Evolutionary conservation across 805 yeast species (phyloP).

Genomic region (Metschnikowia noctiluminum): DNA sequence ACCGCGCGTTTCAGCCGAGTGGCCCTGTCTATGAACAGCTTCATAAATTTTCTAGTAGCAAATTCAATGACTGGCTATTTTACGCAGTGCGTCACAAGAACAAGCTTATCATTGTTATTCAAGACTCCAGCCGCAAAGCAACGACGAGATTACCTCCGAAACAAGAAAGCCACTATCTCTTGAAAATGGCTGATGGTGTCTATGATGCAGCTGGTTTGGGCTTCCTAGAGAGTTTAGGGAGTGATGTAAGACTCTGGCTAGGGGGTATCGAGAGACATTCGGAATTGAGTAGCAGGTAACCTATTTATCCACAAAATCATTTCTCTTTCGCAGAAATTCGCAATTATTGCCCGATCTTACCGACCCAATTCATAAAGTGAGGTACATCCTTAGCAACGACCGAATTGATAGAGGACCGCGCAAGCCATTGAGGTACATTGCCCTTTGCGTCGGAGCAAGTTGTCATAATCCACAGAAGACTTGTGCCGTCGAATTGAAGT

Average conservation of each 20-base stretch:
- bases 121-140: slow-evolving; percentile 27
- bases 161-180: slow-evolving; percentile 12
- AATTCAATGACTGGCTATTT: slow-evolving; percentile 41
- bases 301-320: background rate
- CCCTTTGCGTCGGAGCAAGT: slow-evolving; percentile 41
- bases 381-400: slow-evolving; percentile 43
- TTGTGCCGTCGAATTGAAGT: slow-evolving; percentile 20
- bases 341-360: background rate
- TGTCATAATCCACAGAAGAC: slow-evolving; percentile 37
- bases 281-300: background rate
- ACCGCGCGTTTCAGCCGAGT: slow-evolving; percentile 21
- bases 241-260: slow-evolving; percentile 41
- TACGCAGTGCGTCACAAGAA: slow-evolving; percentile 31
- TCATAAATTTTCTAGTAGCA: slow-evolving; percentile 39
- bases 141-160: slow-evolving; percentile 11
- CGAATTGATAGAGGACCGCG: slow-evolving; percentile 26
- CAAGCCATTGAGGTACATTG: slow-evolving; percentile 34
- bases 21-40: slow-evolving; percentile 31
- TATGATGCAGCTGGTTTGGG: slow-evolving; percentile 33
- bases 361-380: slow-evolving; percentile 31
- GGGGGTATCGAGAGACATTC: slow-evolving; percentile 20
- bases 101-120: slow-evolving; percentile 33
- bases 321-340: background rate
- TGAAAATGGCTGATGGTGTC: slow-evolving; percentile 22
- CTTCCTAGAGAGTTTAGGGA: slow-evolving; percentile 40